phyloP scores from a whole-genome alignment of 805 yeast species.

The Hermanozyma aechmeae region DNA sequence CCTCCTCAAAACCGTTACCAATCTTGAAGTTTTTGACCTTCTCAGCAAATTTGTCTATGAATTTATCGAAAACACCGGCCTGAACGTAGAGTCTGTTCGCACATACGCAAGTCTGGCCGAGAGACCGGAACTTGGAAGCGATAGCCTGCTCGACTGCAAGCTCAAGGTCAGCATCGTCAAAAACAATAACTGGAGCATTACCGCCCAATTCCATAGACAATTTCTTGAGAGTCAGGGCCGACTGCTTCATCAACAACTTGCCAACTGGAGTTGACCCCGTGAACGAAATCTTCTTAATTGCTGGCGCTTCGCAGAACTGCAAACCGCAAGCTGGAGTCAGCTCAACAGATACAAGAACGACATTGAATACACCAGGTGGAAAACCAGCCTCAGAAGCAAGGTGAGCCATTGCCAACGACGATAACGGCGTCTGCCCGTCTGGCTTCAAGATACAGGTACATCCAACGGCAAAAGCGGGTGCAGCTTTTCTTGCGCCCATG shows the following conservation, averaged over 20 bases:
- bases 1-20: constrained; percentile 47
- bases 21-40: constrained; percentile 31
- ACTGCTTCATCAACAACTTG: constrained; percentile 52
- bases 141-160: constrained; percentile 59
- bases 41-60: constrained; percentile 38
- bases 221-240: constrained; percentile 56
- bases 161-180: constrained; percentile 63
- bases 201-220: constrained; percentile 72
- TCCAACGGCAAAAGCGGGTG: constrained; percentile 59
- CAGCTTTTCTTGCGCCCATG: constrained; percentile 58
- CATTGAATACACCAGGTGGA: constrained; percentile 49
- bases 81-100: constrained; percentile 69
- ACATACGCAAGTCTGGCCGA: constrained; percentile 79
- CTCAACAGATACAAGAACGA: constrained; percentile 37
- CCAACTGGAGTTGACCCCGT: constrained; percentile 77
- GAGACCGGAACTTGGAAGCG: constrained; percentile 61
- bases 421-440: constrained; percentile 52
- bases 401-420: constrained; percentile 48
- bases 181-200: constrained; percentile 70
- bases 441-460: constrained; percentile 55
- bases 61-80: constrained; percentile 52
- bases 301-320: constrained; percentile 41
- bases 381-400: constrained; percentile 52
- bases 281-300: constrained; percentile 60
- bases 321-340: constrained; percentile 46